Evolutionary conservation across 2,329 filamentous ascomycete species (phyloP).

Genomic region (Diaporthe eres): DNA sequence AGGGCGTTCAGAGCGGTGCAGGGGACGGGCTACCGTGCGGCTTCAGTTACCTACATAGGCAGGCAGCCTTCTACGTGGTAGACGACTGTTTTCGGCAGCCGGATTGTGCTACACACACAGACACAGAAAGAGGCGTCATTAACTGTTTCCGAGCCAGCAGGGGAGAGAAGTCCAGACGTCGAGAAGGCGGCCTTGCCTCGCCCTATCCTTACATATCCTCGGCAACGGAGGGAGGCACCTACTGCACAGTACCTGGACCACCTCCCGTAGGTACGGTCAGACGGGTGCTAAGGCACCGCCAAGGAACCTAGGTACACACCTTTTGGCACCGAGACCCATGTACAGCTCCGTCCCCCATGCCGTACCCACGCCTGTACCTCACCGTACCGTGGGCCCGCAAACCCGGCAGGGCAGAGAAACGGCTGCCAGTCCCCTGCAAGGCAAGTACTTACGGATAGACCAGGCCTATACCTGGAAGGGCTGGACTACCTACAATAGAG

Average conservation of each 20-base stretch:
- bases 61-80: neutral
- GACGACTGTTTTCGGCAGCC: constrained; percentile 20
- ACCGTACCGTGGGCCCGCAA: constrained; percentile 15
- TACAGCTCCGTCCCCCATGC: neutral
- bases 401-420: constrained; percentile 31
- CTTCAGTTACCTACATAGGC: neutral
- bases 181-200: constrained; percentile 8
- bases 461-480: neutral
- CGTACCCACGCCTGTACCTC: constrained; percentile 18
- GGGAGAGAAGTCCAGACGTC: constrained; percentile 1
- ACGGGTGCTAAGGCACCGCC: constrained; percentile 17
- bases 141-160: constrained; percentile 29
- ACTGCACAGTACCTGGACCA: constrained; percentile 4
- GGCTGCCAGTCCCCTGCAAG: constrained; percentile 19
- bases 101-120: constrained; percentile 19
- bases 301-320: constrained; percentile 9
- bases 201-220: constrained; percentile 10
- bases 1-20: neutral
- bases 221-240: constrained; percentile 18
- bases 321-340: constrained; percentile 11
- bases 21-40: neutral
- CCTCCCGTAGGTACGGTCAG: constrained; percentile 21
- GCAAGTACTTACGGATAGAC: constrained; percentile 2
- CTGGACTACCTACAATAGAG: neutral
- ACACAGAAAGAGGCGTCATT: constrained; percentile 14